These are phyloP conservation scores for Nigrograna mackinnonii DNA, from an alignment of 2,329 filamentous ascomycete species.

Conservation along the genomic window DNA sequence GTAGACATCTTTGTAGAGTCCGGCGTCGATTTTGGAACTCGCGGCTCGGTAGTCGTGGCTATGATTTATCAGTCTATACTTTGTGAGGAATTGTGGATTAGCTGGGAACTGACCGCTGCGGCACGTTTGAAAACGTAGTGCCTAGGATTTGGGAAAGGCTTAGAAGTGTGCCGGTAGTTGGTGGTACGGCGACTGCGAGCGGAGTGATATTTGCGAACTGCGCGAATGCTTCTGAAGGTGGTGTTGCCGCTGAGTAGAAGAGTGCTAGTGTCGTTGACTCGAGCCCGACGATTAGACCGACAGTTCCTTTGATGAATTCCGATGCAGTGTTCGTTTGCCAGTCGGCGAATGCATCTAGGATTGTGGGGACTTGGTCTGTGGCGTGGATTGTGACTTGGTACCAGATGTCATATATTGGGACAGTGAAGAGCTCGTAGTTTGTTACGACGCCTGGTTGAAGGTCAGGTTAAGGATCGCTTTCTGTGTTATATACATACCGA, in stretches of 20 bases:
- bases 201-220: slow-evolving; percentile 18
- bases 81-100: neutral
- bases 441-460: slow-evolving; percentile 25
- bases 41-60: slow-evolving; percentile 28
- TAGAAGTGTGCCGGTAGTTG: slow-evolving; percentile 4
- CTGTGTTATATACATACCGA: slow-evolving; percentile 20
- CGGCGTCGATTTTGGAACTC: slow-evolving; percentile 17
- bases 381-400: slow-evolving; percentile 17
- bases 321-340: slow-evolving; percentile 24
- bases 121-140: neutral
- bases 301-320: slow-evolving; percentile 14
- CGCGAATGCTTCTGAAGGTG: slow-evolving; percentile 17
- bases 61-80: neutral
- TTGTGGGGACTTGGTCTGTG: slow-evolving; percentile 14
- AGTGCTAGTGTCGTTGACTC: slow-evolving; percentile 15
- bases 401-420: slow-evolving; percentile 26
- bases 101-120: neutral
- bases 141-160: slow-evolving; percentile 2
- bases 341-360: slow-evolving; percentile 28
- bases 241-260: slow-evolving; percentile 21
- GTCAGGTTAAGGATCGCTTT: neutral
- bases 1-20: slow-evolving; percentile 30
- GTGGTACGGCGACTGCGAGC: neutral
- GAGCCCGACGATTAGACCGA: slow-evolving; percentile 16
- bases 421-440: slow-evolving; percentile 22